Conservation (phyloP, 805 yeast genomes). For the Sungouiozyma intestinalis region DNA sequence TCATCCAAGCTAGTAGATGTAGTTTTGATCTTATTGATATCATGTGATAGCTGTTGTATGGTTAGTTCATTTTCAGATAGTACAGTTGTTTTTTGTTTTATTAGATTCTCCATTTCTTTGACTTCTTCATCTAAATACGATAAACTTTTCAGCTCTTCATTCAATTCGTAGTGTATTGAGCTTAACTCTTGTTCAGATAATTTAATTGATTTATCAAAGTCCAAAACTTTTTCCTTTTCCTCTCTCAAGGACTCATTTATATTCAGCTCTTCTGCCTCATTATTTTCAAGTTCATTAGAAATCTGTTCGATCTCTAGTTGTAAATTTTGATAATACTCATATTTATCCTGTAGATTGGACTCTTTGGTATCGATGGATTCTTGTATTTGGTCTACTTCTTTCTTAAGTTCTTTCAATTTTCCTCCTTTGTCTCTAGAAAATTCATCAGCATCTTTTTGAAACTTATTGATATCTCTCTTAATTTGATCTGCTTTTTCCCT, state of each 20-base stretch:
- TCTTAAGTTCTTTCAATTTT: constrained; percentile 56
- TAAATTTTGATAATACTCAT: constrained; percentile 47
- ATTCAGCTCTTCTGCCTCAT: constrained; percentile 35
- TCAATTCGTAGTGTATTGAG: constrained; percentile 21
- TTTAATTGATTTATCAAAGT: constrained; percentile 20
- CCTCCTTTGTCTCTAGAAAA: constrained; percentile 70
- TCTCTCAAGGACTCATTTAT: constrained; percentile 29
- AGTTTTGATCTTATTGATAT: constrained; percentile 38
- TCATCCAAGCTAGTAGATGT: constrained; percentile 30
- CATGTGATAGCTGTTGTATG: constrained; percentile 45
- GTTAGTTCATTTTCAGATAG: constrained; percentile 40
- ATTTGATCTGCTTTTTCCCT: constrained; percentile 31
- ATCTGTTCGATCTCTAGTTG: constrained; percentile 66
- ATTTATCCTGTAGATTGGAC: constrained; percentile 34
- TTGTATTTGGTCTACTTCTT: constrained; percentile 38
- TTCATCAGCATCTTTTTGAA: constrained; percentile 73
- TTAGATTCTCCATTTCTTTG: constrained; percentile 40
- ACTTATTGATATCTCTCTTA: constrained; percentile 18
- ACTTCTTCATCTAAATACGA: constrained; percentile 71
- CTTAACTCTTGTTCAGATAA: constrained; percentile 15
- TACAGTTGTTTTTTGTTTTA: constrained; percentile 33
- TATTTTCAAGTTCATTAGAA: constrained; percentile 41
- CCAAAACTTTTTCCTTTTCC: constrained; percentile 22
- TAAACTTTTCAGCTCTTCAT: constrained; percentile 41
- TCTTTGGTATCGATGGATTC: constrained; percentile 31